Percentiles rank a stretch among this genome's conserved stretches.
phyloP scores from a whole-genome alignment of 177 flowering plant genomes.

The Vitis hybrid region DNA sequence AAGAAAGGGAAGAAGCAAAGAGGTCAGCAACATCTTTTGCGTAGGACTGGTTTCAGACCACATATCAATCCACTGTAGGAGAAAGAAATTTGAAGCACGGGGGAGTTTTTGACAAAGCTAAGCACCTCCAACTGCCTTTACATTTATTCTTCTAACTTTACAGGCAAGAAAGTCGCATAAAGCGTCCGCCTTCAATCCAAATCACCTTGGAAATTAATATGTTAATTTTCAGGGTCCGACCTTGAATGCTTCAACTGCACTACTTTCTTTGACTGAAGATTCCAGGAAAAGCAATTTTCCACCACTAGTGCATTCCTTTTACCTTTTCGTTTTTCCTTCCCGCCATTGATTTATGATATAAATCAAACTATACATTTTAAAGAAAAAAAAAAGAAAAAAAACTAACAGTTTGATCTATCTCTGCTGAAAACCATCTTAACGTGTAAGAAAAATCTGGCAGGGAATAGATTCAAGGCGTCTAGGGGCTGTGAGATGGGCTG shows the following conservation, averaged over 20 bases:
- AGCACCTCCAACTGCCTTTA: not conserved
- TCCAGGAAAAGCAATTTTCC: conserved; percentile 5
- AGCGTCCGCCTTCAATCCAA: not conserved
- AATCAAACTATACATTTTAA: no score
- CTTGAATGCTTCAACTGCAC: not conserved
- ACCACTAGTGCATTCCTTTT: conserved; percentile 2
- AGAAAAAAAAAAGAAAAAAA: no score
- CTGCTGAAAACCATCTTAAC: no score
- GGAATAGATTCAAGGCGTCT: no score
- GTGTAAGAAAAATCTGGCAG: no score
- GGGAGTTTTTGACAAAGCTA: not conserved
- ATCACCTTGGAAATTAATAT: not conserved
- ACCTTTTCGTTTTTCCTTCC: not conserved
- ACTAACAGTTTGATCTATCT: no score
- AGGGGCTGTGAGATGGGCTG: no score
- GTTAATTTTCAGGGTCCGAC: not conserved
- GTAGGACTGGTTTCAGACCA: not conserved
- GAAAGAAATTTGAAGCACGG: not conserved
- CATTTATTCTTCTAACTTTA: not conserved
- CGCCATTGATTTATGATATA: no score
- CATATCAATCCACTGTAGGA: not conserved
- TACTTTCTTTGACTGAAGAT: conserved; percentile 1
- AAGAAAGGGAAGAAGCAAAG: not conserved
- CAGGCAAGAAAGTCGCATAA: not conserved
- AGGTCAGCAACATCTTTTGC: not conserved